Evolutionary conservation across 1,284 basidiomycete species (phyloP), one percentile per base, ranked within the genome.

Genomic region (Quambalaria eucalypti): DNA sequence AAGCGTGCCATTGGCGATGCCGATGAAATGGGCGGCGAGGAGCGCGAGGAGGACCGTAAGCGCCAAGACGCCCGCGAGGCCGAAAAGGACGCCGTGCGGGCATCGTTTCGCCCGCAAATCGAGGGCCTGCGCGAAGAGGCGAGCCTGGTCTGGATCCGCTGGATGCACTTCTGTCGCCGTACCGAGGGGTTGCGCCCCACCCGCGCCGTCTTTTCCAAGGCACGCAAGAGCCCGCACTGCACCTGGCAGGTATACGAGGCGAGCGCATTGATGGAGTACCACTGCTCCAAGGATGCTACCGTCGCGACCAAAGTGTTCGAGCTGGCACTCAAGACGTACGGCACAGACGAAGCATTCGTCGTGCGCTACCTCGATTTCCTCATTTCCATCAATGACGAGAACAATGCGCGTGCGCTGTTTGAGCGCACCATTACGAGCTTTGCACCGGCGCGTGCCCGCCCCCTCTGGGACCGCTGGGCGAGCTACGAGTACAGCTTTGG

Each of bases 401-500:
- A 86, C 73, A 96, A 98, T 78, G 93, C 92, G 0, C 85, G 93
- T 44, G 92, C 93, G 0, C 79, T 98, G 26, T 97, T 99, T 72
- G 93, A 98, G 76, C 84, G 88, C 42, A 85, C 88, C 10, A 86
- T 91, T 33, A 80, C 82, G 5, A 85, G 82, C 1, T 90, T 97
- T 73, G 76, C 86, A 0, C 80, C 90, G 4, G 87, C 89, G 38
- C 82, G 84, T 39, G 89, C 90, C 10, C 81, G 88, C 44, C 84
- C 87, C 0, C 80, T 98, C 14, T 98, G 92, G 92, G 89, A 96
- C 68, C 83, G 87, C 48, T 98, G 93, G 95, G 85, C 89, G 2
- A 82, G 86, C 57, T 95, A 95, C 78, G 91, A 96, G 76, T 95
- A 93, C 78, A 86, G 88, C 71, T 97, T 88, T 73, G 90, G 90